Evolutionary conservation across 2,329 filamentous ascomycete genomes (phyloP), one percentile per base, ranked within the genome.

Genomic region (Aspergillus neotritici): DNA sequence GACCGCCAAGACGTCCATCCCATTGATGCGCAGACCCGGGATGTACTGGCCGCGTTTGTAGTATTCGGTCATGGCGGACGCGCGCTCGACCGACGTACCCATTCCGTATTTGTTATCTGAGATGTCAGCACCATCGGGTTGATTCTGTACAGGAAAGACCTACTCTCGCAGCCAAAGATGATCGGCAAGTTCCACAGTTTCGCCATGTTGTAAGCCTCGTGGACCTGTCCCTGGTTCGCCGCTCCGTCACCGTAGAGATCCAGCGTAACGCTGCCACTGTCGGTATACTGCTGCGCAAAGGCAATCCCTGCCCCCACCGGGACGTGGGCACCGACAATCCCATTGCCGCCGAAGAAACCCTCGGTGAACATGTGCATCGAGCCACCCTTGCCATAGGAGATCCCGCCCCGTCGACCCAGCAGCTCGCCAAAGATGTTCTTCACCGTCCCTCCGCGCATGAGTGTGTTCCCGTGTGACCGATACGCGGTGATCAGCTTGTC

Each of bases 21-120:
- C 91, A 74, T 97, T 96, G 70, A 97, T 87, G 79, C 96, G 96
- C 60, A 97, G 81, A 73, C 91, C 91, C 39, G 91, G 89, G 57
- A 97, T 97, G 77, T 96, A 97, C 75, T 97, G 90, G 55, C 90
- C 91, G 72, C 91, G 89, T 83, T 96, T 96, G 81, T 97, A 96
- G 82, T 97, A 96, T 70, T 97, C 91, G 66, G 91, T 96, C 66
- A 95, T 74, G 57, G 90, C 91, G 41, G 90, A 89, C 44, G 91
- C 87, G 61, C 90, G 87, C 70, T 84, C 83, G 55, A 90, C 90
- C 42, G 91, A 85, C 46, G 91, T 97, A 72, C 91, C 91, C 91
- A 97, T 97, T 67, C 91, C 91, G 68, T 97, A 97, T 74, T 96
- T 96, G 84, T 97, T 97, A 80, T 97, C 89, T 94, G 6, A 4